Percentiles rank a stretch among this genome's conserved stretches.
Conservation (phyloP, 805 yeast genomes). For the Metschnikowia noctiluminum region DNA sequence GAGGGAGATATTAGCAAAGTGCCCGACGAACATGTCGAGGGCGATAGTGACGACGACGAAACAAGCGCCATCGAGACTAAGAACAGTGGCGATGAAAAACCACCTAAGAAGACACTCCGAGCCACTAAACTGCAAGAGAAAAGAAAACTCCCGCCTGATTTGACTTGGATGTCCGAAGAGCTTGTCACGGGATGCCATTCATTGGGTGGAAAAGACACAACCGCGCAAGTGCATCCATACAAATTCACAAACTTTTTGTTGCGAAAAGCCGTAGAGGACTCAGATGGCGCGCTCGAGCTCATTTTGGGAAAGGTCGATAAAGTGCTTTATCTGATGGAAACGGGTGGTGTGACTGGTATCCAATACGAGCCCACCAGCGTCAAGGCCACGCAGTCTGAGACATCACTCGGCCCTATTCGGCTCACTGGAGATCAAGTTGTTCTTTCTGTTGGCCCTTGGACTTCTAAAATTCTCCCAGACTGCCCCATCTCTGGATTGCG, state of each 20-base stretch:
- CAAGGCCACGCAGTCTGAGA: conserved; percentile 23
- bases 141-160: conserved; percentile 50
- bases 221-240: conserved; percentile 97
- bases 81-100: conserved; percentile 15
- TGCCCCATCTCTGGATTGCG: conserved; percentile 93
- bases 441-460: conserved; percentile 95
- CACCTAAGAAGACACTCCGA: conserved; percentile 32
- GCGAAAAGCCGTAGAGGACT: conserved; percentile 66
- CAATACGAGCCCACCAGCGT: conserved; percentile 51
- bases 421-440: conserved; percentile 75
- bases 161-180: conserved; percentile 72
- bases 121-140: background rate
- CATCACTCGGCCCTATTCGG: conserved; percentile 35
- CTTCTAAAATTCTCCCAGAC: conserved; percentile 81
- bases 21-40: conserved; percentile 20
- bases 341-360: conserved; percentile 71
- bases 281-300: conserved; percentile 75
- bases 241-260: conserved; percentile 84
- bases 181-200: conserved; percentile 71
- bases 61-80: background rate
- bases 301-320: conserved; percentile 81
- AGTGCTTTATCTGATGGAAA: conserved; percentile 55
- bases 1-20: conserved; percentile 69
- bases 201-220: conserved; percentile 79
- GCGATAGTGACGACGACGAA: conserved; percentile 4